phyloP scores from a whole-genome alignment of 202 grass and related monocot genomes.

The Digitaria exilis region DNA sequence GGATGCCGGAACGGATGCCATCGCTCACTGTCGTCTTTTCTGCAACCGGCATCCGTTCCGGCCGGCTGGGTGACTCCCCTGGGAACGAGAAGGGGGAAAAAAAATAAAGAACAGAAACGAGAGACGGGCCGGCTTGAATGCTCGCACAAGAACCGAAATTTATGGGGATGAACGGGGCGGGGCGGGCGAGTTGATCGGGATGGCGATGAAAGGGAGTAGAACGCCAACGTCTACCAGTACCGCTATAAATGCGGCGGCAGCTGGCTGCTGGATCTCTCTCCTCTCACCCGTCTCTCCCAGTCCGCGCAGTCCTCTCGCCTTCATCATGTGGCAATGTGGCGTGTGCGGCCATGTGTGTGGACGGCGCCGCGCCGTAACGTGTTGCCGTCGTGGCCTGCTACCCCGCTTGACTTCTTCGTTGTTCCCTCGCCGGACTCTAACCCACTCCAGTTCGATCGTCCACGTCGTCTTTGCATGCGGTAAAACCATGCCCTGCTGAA shows the following conservation, averaged over 20 bases:
- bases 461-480: neutral
- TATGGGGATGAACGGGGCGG: neutral
- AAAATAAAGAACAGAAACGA: no score
- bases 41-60: neutral
- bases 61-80: neutral
- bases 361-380: conserved; percentile 1
- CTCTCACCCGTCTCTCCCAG: conserved; percentile 2
- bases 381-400: neutral
- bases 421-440: neutral
- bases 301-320: neutral
- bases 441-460: neutral
- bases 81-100: neutral
- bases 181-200: neutral
- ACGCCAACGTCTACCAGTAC: conserved; percentile 59
- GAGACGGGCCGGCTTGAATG: conserved; percentile 5
- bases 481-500: neutral
- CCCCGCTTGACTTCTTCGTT: neutral
- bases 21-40: neutral
- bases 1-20: neutral
- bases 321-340: conserved; percentile 25
- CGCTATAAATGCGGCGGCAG: conserved; percentile 44
- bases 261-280: conserved; percentile 1
- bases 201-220: conserved; percentile 53
- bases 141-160: conserved; percentile 11
- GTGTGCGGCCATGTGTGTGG: neutral